These are phyloP conservation scores for Delphinella strobiligena DNA, from an alignment of 2,329 filamentous ascomycete species.

Conservation along the genomic window DNA sequence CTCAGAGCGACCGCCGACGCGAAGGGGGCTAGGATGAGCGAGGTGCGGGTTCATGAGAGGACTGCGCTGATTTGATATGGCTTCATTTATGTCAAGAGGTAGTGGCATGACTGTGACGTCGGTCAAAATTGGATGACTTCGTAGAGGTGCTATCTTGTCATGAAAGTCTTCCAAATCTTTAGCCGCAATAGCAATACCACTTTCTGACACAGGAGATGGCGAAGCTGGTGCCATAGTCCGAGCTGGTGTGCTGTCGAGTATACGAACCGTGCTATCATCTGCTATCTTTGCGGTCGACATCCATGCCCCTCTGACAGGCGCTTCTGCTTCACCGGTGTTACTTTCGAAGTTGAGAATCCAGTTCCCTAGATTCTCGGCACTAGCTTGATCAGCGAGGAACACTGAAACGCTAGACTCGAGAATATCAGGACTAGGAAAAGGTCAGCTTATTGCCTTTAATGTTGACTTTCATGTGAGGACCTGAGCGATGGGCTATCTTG, in stretches of 20 bases:
- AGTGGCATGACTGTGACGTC: background rate
- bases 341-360: background rate
- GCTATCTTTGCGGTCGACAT: background rate
- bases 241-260: background rate
- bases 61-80: background rate
- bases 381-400: slow-evolving; percentile 2
- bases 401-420: slow-evolving; percentile 15
- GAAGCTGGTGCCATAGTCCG: background rate
- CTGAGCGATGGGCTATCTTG: background rate
- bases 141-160: background rate
- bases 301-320: background rate
- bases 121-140: background rate
- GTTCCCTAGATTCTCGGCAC: background rate
- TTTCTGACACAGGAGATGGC: background rate
- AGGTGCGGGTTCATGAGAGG: background rate
- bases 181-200: background rate
- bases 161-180: background rate
- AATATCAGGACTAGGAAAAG: slow-evolving; percentile 14
- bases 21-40: slow-evolving; percentile 11
- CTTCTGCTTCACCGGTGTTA: background rate
- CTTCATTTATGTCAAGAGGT: background rate
- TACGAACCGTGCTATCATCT: background rate
- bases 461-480: too few species aligned
- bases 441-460: background rate
- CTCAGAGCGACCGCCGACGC: slow-evolving; percentile 18